These are phyloP conservation scores for Diplodia scrobiculata DNA, from an alignment of 2,329 filamentous ascomycete genomes.

Conservation along the genomic window DNA sequence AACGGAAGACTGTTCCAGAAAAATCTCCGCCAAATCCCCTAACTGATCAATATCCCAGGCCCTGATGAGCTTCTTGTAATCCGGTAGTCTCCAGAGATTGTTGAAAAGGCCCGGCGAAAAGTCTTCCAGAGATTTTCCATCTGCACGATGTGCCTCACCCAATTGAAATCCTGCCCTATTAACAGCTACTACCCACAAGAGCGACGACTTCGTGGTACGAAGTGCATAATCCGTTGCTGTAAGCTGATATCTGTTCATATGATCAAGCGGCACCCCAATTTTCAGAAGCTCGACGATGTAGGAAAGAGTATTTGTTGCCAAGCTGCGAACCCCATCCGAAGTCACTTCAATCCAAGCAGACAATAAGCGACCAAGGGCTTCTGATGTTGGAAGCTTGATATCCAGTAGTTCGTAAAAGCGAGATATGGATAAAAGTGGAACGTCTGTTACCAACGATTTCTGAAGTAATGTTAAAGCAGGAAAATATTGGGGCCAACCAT, in stretches of 20 bases:
- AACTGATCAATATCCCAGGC: not conserved
- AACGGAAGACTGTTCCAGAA: not conserved
- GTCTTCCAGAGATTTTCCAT: not conserved
- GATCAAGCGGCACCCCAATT: not conserved
- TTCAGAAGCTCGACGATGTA: not conserved
- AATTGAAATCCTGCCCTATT: not conserved
- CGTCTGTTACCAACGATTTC: no score
- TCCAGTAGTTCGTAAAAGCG: no score
- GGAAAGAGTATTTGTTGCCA: not conserved
- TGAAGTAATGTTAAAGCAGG: no score
- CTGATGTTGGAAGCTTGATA: no score
- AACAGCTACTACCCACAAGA: not conserved
- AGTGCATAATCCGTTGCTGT: not conserved
- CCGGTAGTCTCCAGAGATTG: not conserved
- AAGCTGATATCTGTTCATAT: fast-evolving
- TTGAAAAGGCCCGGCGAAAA: no score
- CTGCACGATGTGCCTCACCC: not conserved
- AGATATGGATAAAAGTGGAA: no score
- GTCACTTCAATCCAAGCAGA: no score
- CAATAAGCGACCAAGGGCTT: no score
- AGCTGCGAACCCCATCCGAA: no score
- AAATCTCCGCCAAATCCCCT: not conserved
- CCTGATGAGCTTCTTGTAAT: not conserved
- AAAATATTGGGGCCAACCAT: no score
- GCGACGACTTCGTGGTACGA: fast-evolving